Evolutionary conservation across 139 green algal species (phyloP).

Genomic region (Picocystis salinarum): DNA sequence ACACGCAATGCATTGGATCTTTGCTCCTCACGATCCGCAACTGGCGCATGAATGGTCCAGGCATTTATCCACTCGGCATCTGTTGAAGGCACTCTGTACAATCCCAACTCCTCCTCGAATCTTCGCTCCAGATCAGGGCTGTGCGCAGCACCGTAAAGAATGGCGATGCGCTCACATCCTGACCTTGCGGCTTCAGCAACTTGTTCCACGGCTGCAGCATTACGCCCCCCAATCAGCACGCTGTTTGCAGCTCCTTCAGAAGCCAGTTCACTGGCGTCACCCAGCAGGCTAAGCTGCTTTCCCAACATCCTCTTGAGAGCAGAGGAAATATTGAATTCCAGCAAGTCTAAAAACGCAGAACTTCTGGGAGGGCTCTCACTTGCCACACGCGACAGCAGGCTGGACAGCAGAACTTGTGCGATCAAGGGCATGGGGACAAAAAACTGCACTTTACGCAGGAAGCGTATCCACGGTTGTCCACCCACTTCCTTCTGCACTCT

Average conservation of each 20-base stretch:
- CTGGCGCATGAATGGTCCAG: slow-evolving; percentile 8
- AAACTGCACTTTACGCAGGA: slow-evolving; percentile 5
- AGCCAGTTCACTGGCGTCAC: slow-evolving; percentile 6
- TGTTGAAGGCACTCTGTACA: neutral
- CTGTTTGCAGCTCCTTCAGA: slow-evolving; percentile 3
- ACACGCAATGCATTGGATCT: slow-evolving; percentile 18
- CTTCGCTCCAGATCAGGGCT: slow-evolving; percentile 11
- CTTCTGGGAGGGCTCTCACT: slow-evolving; percentile 3
- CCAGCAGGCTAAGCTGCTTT: slow-evolving; percentile 14
- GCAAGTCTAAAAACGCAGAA: slow-evolving; percentile 8
- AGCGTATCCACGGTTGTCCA: slow-evolving; percentile 5
- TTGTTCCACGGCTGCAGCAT: slow-evolving; percentile 12
- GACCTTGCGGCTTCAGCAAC: slow-evolving; percentile 2
- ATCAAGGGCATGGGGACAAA: slow-evolving; percentile 19
- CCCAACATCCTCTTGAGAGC: slow-evolving; percentile 15
- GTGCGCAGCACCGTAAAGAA: slow-evolving; percentile 19
- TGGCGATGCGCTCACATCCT: slow-evolving; percentile 13
- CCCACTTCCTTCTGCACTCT: slow-evolving; percentile 1
- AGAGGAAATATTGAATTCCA: slow-evolving; percentile 12
- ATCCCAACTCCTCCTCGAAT: slow-evolving; percentile 4
- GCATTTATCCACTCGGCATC: slow-evolving; percentile 9
- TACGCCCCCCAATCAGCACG: slow-evolving; percentile 17
- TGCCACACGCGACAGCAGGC: slow-evolving; percentile 8
- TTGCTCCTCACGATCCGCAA: slow-evolving; percentile 3
- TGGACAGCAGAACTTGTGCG: slow-evolving; percentile 14